phyloP scores from a whole-genome alignment of 2,329 filamentous ascomycete species.

The Colletotrichum brevisporum region DNA sequence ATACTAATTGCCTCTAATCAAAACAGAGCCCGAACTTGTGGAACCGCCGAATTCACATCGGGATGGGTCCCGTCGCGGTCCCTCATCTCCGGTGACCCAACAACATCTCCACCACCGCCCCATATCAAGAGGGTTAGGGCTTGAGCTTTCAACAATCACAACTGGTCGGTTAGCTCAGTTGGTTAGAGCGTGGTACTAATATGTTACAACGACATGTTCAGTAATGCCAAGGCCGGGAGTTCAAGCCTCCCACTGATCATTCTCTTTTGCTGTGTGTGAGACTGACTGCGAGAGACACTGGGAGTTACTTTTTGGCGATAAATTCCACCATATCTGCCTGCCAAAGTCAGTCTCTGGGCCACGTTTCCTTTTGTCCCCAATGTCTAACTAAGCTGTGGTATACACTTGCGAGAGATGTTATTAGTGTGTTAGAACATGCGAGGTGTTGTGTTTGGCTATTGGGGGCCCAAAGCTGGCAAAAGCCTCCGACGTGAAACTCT shows the following conservation, averaged over 20 bases:
- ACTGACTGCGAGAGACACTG: neutral
- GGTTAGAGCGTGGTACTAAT: conserved; percentile 42
- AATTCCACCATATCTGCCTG: neutral
- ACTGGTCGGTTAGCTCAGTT: conserved; percentile 40
- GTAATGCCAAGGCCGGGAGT: conserved; percentile 41
- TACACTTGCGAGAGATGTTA: too few species aligned
- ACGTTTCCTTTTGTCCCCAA: too few species aligned
- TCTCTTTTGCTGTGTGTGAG: neutral
- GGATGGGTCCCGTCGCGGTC: neutral
- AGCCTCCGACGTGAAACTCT: too few species aligned
- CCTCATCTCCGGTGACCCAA: neutral
- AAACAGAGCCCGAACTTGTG: neutral
- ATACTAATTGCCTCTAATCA: too few species aligned
- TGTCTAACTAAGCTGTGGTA: too few species aligned
- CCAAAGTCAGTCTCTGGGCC: too few species aligned
- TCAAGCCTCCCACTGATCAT: conserved; percentile 41
- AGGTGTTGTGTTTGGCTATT: too few species aligned
- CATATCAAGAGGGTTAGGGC: neutral
- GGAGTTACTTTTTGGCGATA: neutral
- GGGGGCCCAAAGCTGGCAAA: too few species aligned
- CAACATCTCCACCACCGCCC: conserved; percentile 20
- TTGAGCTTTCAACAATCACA: rapidly evolving
- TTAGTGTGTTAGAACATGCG: too few species aligned
- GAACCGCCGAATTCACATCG: neutral
- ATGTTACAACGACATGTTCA: conserved; percentile 25